Evolutionary conservation across 108 stramenopile species (phyloP).

Genomic region (Skeletonema menzelii): DNA sequence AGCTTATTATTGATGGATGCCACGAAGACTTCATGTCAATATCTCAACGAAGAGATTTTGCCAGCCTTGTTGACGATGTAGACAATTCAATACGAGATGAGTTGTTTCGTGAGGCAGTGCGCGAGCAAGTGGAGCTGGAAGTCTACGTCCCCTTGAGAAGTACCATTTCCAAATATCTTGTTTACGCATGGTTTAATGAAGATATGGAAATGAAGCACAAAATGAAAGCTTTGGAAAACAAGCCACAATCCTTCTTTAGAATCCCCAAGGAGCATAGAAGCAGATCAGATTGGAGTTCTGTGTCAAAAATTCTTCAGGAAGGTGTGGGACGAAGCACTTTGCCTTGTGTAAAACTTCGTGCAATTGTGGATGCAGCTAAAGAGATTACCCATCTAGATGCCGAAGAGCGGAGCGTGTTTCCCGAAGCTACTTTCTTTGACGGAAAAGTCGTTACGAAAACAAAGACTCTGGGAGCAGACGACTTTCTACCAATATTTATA

Average conservation of each 20-base stretch:
- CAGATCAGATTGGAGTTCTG: constrained; percentile 72
- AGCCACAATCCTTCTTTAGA: constrained; percentile 60
- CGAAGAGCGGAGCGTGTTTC: constrained; percentile 42
- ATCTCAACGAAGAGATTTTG: constrained; percentile 54
- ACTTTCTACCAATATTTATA: constrained; percentile 92
- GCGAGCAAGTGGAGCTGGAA: constrained; percentile 88
- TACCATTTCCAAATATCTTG: constrained; percentile 74
- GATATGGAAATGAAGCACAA: constrained; percentile 83
- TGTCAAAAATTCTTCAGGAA: constrained; percentile 68
- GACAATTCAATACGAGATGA: constrained; percentile 50
- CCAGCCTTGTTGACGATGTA: constrained; percentile 20
- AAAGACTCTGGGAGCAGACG: constrained; percentile 78
- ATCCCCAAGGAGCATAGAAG: constrained; percentile 59
- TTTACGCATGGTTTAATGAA: constrained; percentile 82
- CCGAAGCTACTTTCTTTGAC: constrained; percentile 37
- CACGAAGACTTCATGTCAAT: constrained; percentile 67
- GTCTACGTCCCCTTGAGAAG: constrained; percentile 82
- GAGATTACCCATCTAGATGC: constrained; percentile 65
- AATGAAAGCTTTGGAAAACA: constrained; percentile 61
- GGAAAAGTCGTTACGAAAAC: constrained; percentile 28
- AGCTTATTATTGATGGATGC: constrained; percentile 77
- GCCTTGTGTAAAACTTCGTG: constrained; percentile 81
- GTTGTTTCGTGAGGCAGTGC: constrained; percentile 72
- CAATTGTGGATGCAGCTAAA: constrained; percentile 81
- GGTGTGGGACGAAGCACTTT: constrained; percentile 80